Evolutionary conservation across 352 stramenopile genomes (phyloP), one percentile per base, ranked within the genome.

Genomic region (Pythium pyrilobum): DNA sequence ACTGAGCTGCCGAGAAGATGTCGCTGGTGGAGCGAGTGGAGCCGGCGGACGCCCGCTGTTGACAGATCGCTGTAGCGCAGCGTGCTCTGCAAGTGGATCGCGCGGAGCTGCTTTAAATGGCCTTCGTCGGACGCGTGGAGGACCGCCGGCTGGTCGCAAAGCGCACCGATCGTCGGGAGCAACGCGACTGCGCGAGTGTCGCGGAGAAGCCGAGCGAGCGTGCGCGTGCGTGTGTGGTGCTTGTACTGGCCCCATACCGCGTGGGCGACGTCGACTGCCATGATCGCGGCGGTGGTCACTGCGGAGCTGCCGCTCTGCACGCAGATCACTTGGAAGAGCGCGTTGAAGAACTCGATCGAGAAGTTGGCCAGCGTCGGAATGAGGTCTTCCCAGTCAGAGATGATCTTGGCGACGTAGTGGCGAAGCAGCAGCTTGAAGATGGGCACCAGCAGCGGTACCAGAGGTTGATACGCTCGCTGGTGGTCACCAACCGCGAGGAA

Each of bases 291-390:
- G 4, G 60, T 69, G 0, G 60, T 63, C 9, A 50, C n/a, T 5
- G 32, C 47, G 0, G 64, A 71, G 44, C 63, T 60, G 3, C 60
- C 55, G 15, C 38, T 56, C 23, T 76, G 60, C 56, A 76, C 71
- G 28, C 60, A 73, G 0, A 57, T 62, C 1, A 59, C 46, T 8
- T 62, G 50, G 29, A 69, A 73, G 6, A 76, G 25, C 16, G 60
- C 52, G 28, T 67, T 68, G 28, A 71, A 71, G 0, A 76, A 55
- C 36, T 76, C 64, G 21, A 76, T 63, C 1, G 66, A 70, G 24
- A 72, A 71, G 2, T 69, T 56, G 10, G 56, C 23, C 10, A 64
- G 51, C 5, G 64, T 28, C 2, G 63, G 63, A 3, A 72, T n/a
- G n/a, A 65, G 62, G 33, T 75, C 63, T 43, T 66, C 57, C 20